These are phyloP conservation scores for Yarrowia phangngaensis DNA, from an alignment of 805 yeast genomes.

Conservation along the genomic window DNA sequence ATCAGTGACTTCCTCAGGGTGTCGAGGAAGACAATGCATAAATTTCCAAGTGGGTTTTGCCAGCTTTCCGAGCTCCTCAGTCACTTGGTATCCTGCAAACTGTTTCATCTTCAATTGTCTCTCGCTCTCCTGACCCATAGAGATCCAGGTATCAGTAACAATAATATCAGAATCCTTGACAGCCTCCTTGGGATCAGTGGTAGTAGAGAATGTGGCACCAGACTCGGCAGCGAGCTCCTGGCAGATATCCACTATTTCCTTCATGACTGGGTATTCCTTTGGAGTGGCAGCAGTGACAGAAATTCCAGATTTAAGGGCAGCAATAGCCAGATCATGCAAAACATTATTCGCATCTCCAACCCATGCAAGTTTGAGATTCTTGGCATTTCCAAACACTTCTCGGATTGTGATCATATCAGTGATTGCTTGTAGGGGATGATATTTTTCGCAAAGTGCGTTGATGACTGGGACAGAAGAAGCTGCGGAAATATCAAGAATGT, in stretches of 20 bases:
- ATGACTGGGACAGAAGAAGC: constrained; percentile 87
- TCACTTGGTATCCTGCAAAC: constrained; percentile 83
- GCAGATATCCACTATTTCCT: constrained; percentile 54
- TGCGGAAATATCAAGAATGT: constrained; percentile 70
- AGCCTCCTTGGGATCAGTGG: constrained; percentile 74
- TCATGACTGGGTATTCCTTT: constrained; percentile 59
- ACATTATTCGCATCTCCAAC: constrained; percentile 96
- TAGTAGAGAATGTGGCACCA: constrained; percentile 52
- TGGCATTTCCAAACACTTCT: constrained; percentile 57
- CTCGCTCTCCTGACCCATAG: constrained; percentile 95
- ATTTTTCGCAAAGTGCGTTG: constrained; percentile 87
- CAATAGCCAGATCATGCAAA: constrained; percentile 86
- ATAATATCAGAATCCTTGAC: constrained; percentile 70
- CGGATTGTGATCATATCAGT: constrained; percentile 84
- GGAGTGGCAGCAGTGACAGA: constrained; percentile 84
- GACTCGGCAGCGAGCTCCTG: constrained; percentile 49
- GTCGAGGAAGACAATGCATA: constrained; percentile 98
- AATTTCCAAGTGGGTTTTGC: constrained; percentile 72
- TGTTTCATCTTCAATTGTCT: constrained; percentile 66
- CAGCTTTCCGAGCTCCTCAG: constrained; percentile 53
- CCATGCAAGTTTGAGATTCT: constrained; percentile 79
- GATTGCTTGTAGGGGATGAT: constrained; percentile 93
- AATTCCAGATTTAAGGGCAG: constrained; percentile 79
- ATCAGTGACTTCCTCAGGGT: constrained; percentile 88
- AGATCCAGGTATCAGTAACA: constrained; percentile 95